Conservation (phyloP, 306 rosid genomes). For the Inga laurina region DNA sequence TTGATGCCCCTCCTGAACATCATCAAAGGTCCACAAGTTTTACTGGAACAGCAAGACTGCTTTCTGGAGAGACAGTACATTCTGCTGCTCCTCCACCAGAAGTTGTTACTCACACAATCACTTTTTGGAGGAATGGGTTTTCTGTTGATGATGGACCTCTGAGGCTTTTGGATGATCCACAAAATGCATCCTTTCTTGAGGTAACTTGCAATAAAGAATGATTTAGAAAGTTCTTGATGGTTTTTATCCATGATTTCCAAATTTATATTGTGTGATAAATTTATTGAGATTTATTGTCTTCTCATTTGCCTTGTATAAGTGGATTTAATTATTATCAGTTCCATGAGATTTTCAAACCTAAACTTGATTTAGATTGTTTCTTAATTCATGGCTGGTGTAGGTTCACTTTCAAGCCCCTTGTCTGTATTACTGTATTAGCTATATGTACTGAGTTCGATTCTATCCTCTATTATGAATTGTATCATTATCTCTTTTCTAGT, state of each 20-base stretch:
- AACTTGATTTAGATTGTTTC: not conserved
- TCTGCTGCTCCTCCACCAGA: constrained; percentile 63
- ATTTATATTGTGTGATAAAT: not conserved
- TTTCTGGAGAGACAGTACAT: constrained; percentile 74
- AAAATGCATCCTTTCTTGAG: constrained; percentile 77
- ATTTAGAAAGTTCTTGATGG: not conserved
- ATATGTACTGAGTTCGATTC: not conserved
- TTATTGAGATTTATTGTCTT: constrained; percentile 8
- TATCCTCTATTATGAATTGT: not conserved
- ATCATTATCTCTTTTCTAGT: not conserved
- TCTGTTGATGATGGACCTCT: constrained; percentile 76
- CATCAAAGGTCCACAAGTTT: constrained; percentile 57
- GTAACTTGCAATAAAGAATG: constrained; percentile 42
- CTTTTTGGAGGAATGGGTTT: constrained; percentile 94
- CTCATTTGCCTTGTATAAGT: not conserved
- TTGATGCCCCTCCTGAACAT: constrained; percentile 48
- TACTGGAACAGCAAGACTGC: constrained; percentile 81
- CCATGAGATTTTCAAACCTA: not conserved
- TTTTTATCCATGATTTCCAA: not conserved
- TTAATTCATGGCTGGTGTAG: not conserved
- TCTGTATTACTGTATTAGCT: not conserved
- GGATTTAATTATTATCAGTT: not conserved
- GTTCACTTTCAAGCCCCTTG: not conserved
- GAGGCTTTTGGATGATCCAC: constrained; percentile 76
- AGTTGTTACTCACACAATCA: constrained; percentile 53